Evolutionary conservation across 1,284 basidiomycete genomes (phyloP).

Genomic region (Rhodotorula sp.): DNA sequence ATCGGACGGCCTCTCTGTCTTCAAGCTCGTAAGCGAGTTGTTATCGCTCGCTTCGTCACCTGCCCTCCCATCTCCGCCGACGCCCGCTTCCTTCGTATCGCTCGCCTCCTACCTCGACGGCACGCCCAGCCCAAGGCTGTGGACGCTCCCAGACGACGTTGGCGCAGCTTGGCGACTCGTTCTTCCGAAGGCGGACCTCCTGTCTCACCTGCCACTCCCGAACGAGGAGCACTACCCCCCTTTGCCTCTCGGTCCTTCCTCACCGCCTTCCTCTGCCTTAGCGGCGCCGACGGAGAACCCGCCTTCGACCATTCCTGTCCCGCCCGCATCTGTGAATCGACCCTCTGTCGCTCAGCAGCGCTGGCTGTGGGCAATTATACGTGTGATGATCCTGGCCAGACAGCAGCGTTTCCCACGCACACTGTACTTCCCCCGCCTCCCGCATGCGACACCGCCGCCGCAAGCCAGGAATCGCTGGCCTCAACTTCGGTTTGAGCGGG

Average conservation of each 20-base stretch:
- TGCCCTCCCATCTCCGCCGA: not conserved
- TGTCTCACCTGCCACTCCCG: constrained; percentile 11
- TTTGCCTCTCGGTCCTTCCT: not conserved
- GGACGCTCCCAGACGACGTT: not conserved
- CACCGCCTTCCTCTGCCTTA: not conserved
- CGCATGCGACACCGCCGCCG: not conserved
- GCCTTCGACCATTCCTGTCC: not conserved
- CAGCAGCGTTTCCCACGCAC: constrained; percentile 3
- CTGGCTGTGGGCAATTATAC: constrained; percentile 35
- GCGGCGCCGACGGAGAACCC: not conserved
- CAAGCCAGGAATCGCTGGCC: constrained; percentile 21
- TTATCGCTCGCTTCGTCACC: constrained; percentile 4
- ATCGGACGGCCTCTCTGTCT: constrained; percentile 35
- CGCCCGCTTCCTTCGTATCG: not conserved
- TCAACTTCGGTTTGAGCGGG: not conserved
- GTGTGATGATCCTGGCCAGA: not conserved
- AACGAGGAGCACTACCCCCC: constrained; percentile 25
- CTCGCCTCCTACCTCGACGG: not conserved
- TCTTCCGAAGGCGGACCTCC: not conserved
- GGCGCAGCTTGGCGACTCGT: not conserved
- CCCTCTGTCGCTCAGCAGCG: constrained; percentile 5
- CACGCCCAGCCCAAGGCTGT: fast-evolving
- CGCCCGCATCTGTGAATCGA: not conserved
- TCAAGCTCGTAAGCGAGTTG: constrained; percentile 24
- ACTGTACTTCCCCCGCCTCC: constrained; percentile 7